Evolutionary conservation across 2,329 filamentous ascomycete genomes (phyloP).

Genomic region (Alternaria atra): DNA sequence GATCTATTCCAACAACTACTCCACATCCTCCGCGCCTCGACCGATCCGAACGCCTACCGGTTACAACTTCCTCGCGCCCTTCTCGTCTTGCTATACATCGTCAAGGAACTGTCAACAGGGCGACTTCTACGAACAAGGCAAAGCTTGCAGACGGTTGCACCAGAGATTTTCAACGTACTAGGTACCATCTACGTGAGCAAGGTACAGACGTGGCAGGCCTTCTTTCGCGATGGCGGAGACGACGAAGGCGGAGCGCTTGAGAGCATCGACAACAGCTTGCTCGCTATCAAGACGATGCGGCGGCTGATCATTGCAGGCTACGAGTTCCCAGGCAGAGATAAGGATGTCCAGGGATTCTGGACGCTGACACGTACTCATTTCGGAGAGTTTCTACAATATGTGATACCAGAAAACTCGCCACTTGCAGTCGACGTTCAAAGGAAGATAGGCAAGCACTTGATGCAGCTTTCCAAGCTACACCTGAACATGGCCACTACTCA

Average conservation of each 20-base stretch:
- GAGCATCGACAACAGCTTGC: conserved; percentile 78
- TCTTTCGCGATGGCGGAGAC: conserved; percentile 66
- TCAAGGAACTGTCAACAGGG: conserved; percentile 89
- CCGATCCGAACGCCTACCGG: conserved; percentile 63
- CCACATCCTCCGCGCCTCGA: conserved; percentile 67
- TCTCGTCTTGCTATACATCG: conserved; percentile 80
- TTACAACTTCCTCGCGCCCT: conserved; percentile 76
- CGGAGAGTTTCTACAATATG: conserved; percentile 74
- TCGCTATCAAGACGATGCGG: conserved; percentile 80
- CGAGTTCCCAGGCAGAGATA: conserved; percentile 81
- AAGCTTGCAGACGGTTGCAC: conserved; percentile 78
- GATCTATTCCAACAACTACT: conserved; percentile 53
- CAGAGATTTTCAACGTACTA: conserved; percentile 84
- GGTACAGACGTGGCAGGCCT: conserved; percentile 72
- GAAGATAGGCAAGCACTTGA: conserved; percentile 81
- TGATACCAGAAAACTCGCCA: conserved; percentile 65
- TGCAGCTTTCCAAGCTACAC: conserved; percentile 93
- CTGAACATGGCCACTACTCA: conserved; percentile 83
- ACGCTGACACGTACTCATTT: conserved; percentile 76
- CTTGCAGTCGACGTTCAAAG: conserved; percentile 62
- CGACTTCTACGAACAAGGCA: conserved; percentile 77
- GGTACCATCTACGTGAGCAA: conserved; percentile 80
- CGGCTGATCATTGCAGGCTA: conserved; percentile 83
- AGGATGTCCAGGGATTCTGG: conserved; percentile 83
- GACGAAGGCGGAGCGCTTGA: conserved; percentile 68